Base-by-base conservation (phyloP, 768 basidiomycete genomes). In the Suillus occidentalis region DNA sequence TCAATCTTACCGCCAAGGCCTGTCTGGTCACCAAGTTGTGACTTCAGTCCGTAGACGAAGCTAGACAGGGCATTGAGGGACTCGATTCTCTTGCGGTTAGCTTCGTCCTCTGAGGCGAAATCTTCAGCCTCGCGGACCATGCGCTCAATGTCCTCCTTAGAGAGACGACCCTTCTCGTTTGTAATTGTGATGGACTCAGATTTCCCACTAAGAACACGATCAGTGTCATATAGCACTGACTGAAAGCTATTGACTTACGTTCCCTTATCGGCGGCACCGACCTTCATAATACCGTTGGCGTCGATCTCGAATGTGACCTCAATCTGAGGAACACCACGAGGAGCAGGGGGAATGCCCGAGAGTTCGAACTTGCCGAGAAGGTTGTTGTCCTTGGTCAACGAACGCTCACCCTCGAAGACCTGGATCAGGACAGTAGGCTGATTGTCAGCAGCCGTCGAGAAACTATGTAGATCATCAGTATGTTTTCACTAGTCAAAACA, bases 311-410 rank as follows among this genome's bases (percentile, higher is more conserved):
- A 98, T 18, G 91, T 89, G 60, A 98, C 96, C 79, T 98, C 96
- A 62, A 99, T 96, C 69, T 98, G 97, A 73, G 97, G 97, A 60
- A 95, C 93, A 76, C 96, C 96, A 67, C 96, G 94, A 69, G 96
- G 96, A 2, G 96, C 92, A 47, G 97, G 95, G 39, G 97, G 95
- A 66, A 99, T 97, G 65, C 92, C 75, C 53, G 87, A 90, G 45
- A 98, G 88, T 79, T 97, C 95, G 77, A 97, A 98, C 78, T 95
- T 95, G 81, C 97, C 96, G 70, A 99, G 91, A 59, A 91, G 89
- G 82, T 97, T 97, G 87, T 97, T 98, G 82, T 98, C 97, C 88
- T 97, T 97, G 69, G 97, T 98, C 72, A 97, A 82, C 56, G 94
- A 88, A 75, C 97, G 95, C 82, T 98, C 96, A 78, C 96, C 96